Conservation (phyloP, 2,329 filamentous ascomycete species). For the Xylariales sp. region DNA sequence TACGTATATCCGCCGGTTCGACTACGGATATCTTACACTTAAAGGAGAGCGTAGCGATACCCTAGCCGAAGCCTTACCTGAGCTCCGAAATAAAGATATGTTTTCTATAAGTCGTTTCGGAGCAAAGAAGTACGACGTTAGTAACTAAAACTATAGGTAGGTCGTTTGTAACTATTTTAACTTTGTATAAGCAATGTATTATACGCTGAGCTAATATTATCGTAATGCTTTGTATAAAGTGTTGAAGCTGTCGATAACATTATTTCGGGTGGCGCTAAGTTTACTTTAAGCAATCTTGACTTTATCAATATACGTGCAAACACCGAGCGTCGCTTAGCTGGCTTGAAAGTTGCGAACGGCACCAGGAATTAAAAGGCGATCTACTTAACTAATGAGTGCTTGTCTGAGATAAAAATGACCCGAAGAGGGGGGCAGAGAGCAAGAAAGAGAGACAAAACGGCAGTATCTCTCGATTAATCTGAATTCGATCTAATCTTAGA, state of each 20-base stretch:
- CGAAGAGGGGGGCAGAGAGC: too few species aligned
- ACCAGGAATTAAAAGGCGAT: too few species aligned
- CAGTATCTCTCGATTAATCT: too few species aligned
- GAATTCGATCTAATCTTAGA: too few species aligned
- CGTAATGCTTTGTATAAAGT: conserved; percentile 72
- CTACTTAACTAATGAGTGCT: too few species aligned
- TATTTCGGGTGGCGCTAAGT: conserved; percentile 79
- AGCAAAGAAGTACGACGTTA: conserved; percentile 92
- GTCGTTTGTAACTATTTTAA: not conserved
- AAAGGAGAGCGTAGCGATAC: conserved; percentile 92
- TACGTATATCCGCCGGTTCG: conserved; percentile 95
- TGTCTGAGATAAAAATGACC: too few species aligned
- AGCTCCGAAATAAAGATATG: conserved; percentile 85
- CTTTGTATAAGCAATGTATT: not conserved
- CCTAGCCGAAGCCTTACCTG: conserved; percentile 85
- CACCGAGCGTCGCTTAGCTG: conserved; percentile 51
- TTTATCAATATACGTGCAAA: conserved; percentile 81
- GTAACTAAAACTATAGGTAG: conserved; percentile 87
- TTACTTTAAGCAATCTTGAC: conserved; percentile 94
- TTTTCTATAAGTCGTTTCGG: conserved; percentile 95
- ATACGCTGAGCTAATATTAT: not conserved
- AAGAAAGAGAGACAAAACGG: too few species aligned
- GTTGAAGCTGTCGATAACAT: conserved; percentile 91
- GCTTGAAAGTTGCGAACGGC: too few species aligned
- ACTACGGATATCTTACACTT: conserved; percentile 97